Conservation (phyloP, 1,139 yeast species). For the Taphrina sp. region DNA sequence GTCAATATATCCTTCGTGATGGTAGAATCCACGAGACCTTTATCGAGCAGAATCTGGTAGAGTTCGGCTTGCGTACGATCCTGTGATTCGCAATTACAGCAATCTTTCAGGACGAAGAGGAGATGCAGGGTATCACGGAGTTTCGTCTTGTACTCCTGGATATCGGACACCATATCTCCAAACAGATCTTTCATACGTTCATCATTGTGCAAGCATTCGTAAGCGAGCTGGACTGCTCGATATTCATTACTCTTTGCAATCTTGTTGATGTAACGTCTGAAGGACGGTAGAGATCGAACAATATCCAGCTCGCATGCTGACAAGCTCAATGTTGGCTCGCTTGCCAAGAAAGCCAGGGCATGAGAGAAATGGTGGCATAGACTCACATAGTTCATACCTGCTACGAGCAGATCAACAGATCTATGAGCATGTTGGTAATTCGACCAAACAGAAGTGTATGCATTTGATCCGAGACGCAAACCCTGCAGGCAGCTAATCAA, state of each 20-base stretch:
- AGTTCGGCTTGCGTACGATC: slow-evolving; percentile 4
- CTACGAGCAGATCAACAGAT: slow-evolving; percentile 13
- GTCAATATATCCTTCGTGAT: slow-evolving; percentile 6
- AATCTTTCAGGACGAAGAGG: background rate
- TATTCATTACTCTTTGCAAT: background rate
- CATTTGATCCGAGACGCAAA: slow-evolving; percentile 13
- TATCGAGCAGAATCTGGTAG: slow-evolving; percentile 14
- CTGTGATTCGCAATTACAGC: background rate
- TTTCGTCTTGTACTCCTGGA: slow-evolving; percentile 2
- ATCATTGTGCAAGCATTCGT: slow-evolving; percentile 7
- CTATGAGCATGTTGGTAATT: slow-evolving; percentile 15
- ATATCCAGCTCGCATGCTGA: background rate
- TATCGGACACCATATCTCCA: background rate
- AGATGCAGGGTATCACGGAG: slow-evolving; percentile 2
- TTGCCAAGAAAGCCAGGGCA: slow-evolving; percentile 10
- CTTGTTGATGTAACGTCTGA: slow-evolving; percentile 2
- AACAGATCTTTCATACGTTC: background rate
- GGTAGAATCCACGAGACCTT: slow-evolving; percentile 2
- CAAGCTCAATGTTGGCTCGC: background rate
- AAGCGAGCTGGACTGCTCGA: background rate
- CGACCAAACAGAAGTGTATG: slow-evolving; percentile 6
- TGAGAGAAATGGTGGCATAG: slow-evolving; percentile 14
- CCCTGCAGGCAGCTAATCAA: slow-evolving; percentile 3
- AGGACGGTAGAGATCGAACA: slow-evolving; percentile 22
- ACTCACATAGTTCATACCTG: slow-evolving; percentile 4